Base-by-base conservation (phyloP, 2,329 filamentous ascomycete genomes). In the Pseudocercospora pini-densiflorae region DNA sequence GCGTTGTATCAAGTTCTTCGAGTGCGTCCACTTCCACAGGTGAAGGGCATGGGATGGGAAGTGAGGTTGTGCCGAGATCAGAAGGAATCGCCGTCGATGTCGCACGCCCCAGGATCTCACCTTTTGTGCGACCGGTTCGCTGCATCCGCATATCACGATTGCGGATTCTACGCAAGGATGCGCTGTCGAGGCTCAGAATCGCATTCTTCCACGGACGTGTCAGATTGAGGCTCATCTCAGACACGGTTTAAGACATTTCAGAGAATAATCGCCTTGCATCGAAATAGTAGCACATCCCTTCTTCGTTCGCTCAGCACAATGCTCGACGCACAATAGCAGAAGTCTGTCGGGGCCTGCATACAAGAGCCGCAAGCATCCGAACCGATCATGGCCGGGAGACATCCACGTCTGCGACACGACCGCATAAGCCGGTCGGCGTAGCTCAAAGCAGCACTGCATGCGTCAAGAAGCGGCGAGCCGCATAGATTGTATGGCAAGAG, bases 201-300 rank as follows among this genome's bases (percentile, higher is more conserved):
- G 51, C 51, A 55, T 55, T 55, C 51, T 55, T 55, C 51, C 10
- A 24, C 8, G 5, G 24, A 8, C 16, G 40, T 43, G 40, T 43
- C 14, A 16, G 36, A 40, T 40, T 40, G 36, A 24, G 24, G 21
- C 51, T 24, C 24, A 29, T 54, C 24, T 24, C n/a, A 31, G 51
- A 27, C 51, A 31, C 27, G 40, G 51, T 55, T 27, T 31, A 54
- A 54, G 27, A 33, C 51, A 55, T 55, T 55, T 33, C 27, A 51
- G 51, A 55, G 51, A 24, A 55, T 27, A 16, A 55, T 55, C 51
- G 51, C 51, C 51, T 55, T 55, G 51, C 51, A 54, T 54, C 23
- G 21, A 51, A 1, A 7, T 51, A 23, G 10, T n/a, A n/a, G 14
- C 24, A 27, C 51, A 54, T 27, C 24, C 51, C 51, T 27, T n/a